Conservation (phyloP, 768 basidiomycete genomes). For the Psilocybe cubensis region DNA sequence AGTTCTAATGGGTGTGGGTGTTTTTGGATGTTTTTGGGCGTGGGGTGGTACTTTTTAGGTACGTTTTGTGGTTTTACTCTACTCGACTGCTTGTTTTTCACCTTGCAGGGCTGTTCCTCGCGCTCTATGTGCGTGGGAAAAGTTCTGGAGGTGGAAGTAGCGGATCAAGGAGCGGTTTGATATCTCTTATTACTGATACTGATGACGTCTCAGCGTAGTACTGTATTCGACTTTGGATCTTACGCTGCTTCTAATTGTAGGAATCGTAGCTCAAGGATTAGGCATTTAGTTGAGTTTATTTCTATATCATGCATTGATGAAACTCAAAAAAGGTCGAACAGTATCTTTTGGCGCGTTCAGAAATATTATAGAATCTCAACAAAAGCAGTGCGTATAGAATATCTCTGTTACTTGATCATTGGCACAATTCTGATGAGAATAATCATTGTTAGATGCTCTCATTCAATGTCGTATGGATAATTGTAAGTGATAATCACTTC, state of each 20-base stretch:
- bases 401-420: background rate
- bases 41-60: too few relatives aligned
- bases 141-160: too few relatives aligned
- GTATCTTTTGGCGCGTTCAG: conserved; percentile 71
- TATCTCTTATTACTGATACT: too few relatives aligned
- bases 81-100: too few relatives aligned
- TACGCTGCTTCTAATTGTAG: conserved; percentile 68
- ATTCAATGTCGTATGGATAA: conserved; percentile 75
- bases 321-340: conserved; percentile 22
- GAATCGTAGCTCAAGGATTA: conserved; percentile 63
- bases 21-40: too few relatives aligned
- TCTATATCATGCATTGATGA: background rate
- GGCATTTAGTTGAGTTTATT: conserved; percentile 66
- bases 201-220: conserved; percentile 50
- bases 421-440: background rate
- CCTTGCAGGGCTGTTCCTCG: too few relatives aligned
- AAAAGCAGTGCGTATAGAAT: conserved; percentile 48
- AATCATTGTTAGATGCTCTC: conserved; percentile 56
- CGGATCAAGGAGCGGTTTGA: too few relatives aligned
- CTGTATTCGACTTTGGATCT: conserved; percentile 74
- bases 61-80: too few relatives aligned
- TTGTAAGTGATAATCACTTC: conserved; percentile 41
- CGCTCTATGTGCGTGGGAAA: too few relatives aligned
- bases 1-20: too few relatives aligned
- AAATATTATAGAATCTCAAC: conserved; percentile 65